These are phyloP conservation scores for Cydonia oblonga DNA, from an alignment of 331 rosid species.

Conservation along the genomic window DNA sequence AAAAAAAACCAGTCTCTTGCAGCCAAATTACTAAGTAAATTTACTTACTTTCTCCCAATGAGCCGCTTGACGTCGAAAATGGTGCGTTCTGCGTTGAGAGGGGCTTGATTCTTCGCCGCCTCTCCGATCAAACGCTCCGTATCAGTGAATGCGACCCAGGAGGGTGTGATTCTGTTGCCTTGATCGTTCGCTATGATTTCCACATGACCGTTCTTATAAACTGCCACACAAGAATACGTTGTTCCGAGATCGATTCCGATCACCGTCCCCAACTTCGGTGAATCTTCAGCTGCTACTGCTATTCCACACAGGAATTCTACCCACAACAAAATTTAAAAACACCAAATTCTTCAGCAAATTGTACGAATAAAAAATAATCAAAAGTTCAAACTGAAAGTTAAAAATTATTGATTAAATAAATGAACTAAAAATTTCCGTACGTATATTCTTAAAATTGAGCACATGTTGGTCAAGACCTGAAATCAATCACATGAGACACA, in stretches of 20 bases:
- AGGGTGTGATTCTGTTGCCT: slow-evolving; percentile 53
- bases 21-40: background rate
- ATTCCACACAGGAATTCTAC: slow-evolving; percentile 29
- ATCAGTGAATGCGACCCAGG: slow-evolving; percentile 55
- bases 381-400: background rate
- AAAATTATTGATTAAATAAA: background rate
- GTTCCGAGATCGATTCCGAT: slow-evolving; percentile 55
- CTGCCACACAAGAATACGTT: slow-evolving; percentile 43
- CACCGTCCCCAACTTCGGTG: slow-evolving; percentile 29
- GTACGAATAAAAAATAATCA: background rate
- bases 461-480: no score
- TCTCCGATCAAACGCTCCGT: slow-evolving; percentile 50
- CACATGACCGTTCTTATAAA: slow-evolving; percentile 37
- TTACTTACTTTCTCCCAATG: slow-evolving; percentile 42
- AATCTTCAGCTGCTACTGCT: slow-evolving; percentile 15
- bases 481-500: no score
- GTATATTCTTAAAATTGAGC: no score
- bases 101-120: slow-evolving; percentile 56
- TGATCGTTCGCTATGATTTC: slow-evolving; percentile 54
- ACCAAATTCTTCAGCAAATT: background rate
- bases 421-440: background rate
- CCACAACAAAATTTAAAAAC: background rate
- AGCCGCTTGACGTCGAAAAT: slow-evolving; percentile 42
- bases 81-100: slow-evolving; percentile 43
- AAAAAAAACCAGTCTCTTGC: background rate